Evolutionary conservation across 805 yeast genomes (phyloP).

Genomic region (Ogataea philodendri): DNA sequence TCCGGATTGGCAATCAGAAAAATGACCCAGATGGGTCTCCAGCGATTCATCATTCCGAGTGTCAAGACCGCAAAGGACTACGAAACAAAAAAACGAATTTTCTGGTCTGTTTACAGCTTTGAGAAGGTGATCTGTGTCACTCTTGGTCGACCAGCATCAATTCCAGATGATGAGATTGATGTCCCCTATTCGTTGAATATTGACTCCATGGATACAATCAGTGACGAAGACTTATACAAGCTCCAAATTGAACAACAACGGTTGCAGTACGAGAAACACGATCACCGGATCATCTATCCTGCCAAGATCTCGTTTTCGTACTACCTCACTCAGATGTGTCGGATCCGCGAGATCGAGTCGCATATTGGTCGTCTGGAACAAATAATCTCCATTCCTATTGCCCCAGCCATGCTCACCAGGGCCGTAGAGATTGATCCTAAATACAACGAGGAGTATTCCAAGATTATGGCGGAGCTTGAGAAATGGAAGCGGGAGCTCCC

Average conservation of each 20-base stretch:
- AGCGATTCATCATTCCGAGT: conserved; percentile 15
- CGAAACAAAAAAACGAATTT: conserved; percentile 14
- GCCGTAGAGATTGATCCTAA: conserved; percentile 2
- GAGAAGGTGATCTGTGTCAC: conserved; percentile 21
- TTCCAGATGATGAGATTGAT: conserved; percentile 19
- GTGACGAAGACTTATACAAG: conserved; percentile 10
- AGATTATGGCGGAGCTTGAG: conserved; percentile 12
- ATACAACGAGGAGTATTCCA: conserved; percentile 4
- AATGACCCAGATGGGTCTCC: conserved; percentile 18
- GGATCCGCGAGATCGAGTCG: conserved; percentile 15
- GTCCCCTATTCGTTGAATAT: conserved; percentile 20
- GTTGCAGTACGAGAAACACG: conserved; percentile 11
- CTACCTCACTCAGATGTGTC: conserved; percentile 18
- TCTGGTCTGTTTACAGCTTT: conserved; percentile 22
- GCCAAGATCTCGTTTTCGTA: conserved; percentile 11
- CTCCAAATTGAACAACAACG: conserved; percentile 17
- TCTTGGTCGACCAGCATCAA: conserved; percentile 18
- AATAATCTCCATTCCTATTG: conserved; percentile 10
- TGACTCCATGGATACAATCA: conserved; percentile 5
- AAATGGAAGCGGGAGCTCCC: conserved; percentile 15
- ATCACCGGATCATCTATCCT: conserved; percentile 15
- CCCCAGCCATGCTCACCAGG: not conserved
- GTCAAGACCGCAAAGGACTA: conserved; percentile 9
- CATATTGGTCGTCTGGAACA: conserved; percentile 14
- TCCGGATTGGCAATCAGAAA: conserved; percentile 20